Conservation (phyloP, 139 green algal genomes). For the Chlamydomonas applanata region DNA sequence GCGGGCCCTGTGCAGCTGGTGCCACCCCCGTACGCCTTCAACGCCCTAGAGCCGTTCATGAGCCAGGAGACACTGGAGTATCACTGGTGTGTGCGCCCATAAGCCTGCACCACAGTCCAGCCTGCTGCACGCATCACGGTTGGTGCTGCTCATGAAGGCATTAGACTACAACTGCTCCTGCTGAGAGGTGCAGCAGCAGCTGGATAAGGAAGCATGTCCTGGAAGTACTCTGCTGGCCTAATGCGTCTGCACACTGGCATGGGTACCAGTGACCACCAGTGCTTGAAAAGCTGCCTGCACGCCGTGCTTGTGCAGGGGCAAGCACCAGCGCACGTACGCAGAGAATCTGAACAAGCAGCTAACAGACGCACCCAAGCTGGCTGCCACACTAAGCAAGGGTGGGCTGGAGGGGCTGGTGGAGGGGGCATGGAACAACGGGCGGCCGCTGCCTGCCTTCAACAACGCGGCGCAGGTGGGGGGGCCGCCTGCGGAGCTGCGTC, state of each 20-base stretch:
- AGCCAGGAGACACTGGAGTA: slow-evolving; percentile 66
- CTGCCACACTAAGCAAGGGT: slow-evolving; percentile 18
- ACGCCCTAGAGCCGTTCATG: slow-evolving; percentile 13
- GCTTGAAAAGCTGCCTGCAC: neutral
- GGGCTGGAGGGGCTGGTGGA: slow-evolving; percentile 64
- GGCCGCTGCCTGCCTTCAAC: slow-evolving; percentile 75
- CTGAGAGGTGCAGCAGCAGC: too few species aligned
- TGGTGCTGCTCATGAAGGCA: too few species aligned
- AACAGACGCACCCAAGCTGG: slow-evolving; percentile 57
- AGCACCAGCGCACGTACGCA: slow-evolving; percentile 78
- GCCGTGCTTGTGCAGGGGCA: slow-evolving; percentile 42
- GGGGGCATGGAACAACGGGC: slow-evolving; percentile 72
- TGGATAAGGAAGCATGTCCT: too few species aligned
- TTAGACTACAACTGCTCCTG: too few species aligned
- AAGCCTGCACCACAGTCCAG: too few species aligned
- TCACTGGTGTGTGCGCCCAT: slow-evolving; percentile 46
- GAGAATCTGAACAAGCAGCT: slow-evolving; percentile 84
- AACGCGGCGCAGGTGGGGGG: slow-evolving; percentile 60
- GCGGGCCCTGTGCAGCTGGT: slow-evolving; percentile 2
- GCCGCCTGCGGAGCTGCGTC: too few species aligned
- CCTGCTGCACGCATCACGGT: too few species aligned
- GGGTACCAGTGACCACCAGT: too few species aligned
- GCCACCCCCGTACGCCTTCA: slow-evolving; percentile 1
- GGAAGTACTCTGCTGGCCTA: too few species aligned
- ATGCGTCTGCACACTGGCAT: too few species aligned